Evolutionary conservation across 1,284 basidiomycete genomes (phyloP), one percentile per base, ranked within the genome.

Genomic region (Cryptococcus amylolentus): DNA sequence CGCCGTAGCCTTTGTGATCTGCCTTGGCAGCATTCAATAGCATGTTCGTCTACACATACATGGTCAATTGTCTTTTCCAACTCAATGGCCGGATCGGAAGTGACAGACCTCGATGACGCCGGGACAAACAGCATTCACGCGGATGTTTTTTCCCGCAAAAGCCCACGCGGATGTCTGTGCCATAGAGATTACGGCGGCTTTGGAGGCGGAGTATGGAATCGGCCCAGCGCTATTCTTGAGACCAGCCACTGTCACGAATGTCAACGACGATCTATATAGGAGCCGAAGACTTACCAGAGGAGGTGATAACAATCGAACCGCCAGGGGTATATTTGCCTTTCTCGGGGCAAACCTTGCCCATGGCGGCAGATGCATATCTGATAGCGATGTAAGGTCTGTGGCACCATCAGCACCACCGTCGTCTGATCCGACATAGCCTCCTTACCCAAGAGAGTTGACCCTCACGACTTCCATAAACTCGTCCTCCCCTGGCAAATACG

Each of bases 101-200:
- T 5, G 5, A 40, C 35, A 9, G 5, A 50, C 73, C 67, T 94
- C 88, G 66, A 96, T 92, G 49, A 96, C 77, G 18, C 93, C 93
- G 2, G 93, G 93, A 69, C 91, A 94, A 61, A 96, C 85, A n/a
- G 88, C 84, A 75, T 96, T 96, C 61, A 95, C 87, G 41, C 93
- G 86, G 60, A 97, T 82, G 72, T 91, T 88, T 2, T 85, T 87
- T 62, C 83, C 86, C 58, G 85, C 82, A n/a, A 95, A 81, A 73
- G 92, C 89, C 74, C 88, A 90, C 1, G 86, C 83, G 7, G 85
- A 81, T 1, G 88, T 91, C 67, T 90, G 84, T 4, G 90, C 92
- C 58, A 96, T 84, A 45, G 86, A 90, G 73, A 91, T 91, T 37
- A 93, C 89, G 7, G 89, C 89, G 27, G 91, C 88, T 80, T 94